Conservation (phyloP, 2,329 filamentous ascomycete species). For the Orbilia javanica region DNA sequence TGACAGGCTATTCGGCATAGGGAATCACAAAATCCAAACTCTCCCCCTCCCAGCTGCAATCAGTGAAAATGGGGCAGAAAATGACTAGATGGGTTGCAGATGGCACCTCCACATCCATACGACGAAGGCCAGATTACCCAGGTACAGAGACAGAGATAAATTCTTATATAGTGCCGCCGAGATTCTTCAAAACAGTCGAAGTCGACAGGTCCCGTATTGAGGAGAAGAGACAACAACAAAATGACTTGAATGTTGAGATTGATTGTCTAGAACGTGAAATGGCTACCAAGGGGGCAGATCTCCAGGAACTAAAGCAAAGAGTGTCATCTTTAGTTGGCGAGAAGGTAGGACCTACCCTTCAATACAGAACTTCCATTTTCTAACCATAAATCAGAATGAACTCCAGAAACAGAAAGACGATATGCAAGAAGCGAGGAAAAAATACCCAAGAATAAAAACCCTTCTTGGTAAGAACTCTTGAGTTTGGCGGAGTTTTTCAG, state of each 20-base stretch:
- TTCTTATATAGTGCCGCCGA: constrained; percentile 72
- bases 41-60: constrained; percentile 25
- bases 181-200: constrained; percentile 81
- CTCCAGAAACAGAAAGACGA: constrained; percentile 65
- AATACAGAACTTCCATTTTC: background rate
- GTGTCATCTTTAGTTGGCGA: constrained; percentile 66
- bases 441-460: constrained; percentile 32
- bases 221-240: constrained; percentile 70
- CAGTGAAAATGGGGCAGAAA: constrained; percentile 26
- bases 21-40: constrained; percentile 63
- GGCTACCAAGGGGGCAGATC: constrained; percentile 66
- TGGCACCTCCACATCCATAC: constrained; percentile 17
- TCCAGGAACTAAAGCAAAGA: constrained; percentile 71
- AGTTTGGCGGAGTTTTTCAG: background rate
- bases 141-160: constrained; percentile 76
- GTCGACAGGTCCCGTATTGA: constrained; percentile 72
- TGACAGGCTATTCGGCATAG: constrained; percentile 64
- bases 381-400: constrained; percentile 66
- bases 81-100: constrained; percentile 40
- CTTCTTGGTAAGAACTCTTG: constrained; percentile 22
- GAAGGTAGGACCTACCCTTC: constrained; percentile 65
- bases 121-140: constrained; percentile 77
- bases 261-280: constrained; percentile 62
- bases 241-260: constrained; percentile 65
- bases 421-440: constrained; percentile 16